Conservation (phyloP, 164 flowering plant genomes). For the Tetrastigma voinierianum region DNA sequence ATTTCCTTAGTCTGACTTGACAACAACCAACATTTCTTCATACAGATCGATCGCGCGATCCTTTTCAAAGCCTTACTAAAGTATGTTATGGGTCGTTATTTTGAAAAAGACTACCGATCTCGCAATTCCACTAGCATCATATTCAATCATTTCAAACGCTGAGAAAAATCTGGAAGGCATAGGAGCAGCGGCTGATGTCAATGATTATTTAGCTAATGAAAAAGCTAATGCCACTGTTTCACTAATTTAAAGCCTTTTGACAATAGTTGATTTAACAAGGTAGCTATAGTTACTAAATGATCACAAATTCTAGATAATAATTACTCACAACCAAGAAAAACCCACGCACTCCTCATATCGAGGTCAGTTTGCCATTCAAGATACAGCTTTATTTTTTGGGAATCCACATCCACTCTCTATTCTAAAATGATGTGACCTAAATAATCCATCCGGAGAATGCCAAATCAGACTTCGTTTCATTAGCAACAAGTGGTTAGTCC, state of each 20-base stretch:
- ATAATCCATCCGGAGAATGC: not conserved
- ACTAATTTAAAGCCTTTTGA: not conserved
- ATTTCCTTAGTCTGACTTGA: not conserved
- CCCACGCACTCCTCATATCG: not conserved
- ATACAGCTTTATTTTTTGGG: not conserved
- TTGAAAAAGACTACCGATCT: constrained; percentile 1
- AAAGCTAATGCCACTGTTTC: not conserved
- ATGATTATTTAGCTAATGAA: not conserved
- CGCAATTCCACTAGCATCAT: constrained; percentile 2
- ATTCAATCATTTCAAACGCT: not conserved
- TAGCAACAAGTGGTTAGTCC: not conserved
- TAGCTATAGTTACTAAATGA: not conserved
- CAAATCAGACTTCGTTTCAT: not conserved
- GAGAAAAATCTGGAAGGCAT: constrained; percentile 2
- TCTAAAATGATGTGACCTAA: not conserved
- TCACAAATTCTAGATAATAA: not conserved
- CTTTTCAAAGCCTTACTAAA: not conserved
- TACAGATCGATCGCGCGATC: not conserved
- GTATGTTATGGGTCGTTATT: not conserved
- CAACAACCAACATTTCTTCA: not conserved
- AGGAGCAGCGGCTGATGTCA: not conserved
- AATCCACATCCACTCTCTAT: not conserved
- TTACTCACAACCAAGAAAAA: not conserved
- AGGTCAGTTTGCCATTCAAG: not conserved
- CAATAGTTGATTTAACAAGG: not conserved